Evolutionary conservation across 2,329 filamentous ascomycete species (phyloP), one percentile per base, ranked within the genome.

Genomic region (Diaporthe eres): DNA sequence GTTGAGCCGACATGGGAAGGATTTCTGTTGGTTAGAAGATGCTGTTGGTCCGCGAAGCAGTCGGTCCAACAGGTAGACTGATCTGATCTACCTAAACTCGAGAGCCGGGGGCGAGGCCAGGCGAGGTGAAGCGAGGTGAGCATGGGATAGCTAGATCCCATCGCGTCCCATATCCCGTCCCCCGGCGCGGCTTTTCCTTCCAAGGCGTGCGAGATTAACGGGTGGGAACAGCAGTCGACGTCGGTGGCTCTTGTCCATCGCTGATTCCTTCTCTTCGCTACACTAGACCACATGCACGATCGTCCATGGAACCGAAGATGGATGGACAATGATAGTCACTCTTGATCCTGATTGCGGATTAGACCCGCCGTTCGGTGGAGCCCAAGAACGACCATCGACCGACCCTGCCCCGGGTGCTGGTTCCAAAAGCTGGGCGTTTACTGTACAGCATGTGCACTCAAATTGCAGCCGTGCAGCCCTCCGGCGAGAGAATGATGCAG

Each of bases 321-420:
- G 25, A 42, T 47, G 60, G 42, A 19, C 42, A 39, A 47, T 31
- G 60, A 65, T 65, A 12, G 60, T 13, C 60, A 31, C 42, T 65
- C 25, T 44, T 47, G n/a, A 65, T 65, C 60, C 60, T 42, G n/a
- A 28, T 63, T 63, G n/a, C n/a, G 25, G 60, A 31, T 65, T 65
- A 31, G 39, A 39, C 9, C 17, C 25, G 6, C 22, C 57, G 57
- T 60, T 12, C 28, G 60, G 39, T 28, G 37, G 60, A 44, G 60
- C 37, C 58, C 58, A 44, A 42, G 37, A 61, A 44, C 5, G 37
- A 61, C 58, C 28, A 19, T 42, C 57, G 57, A 60, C 34, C 15
- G 22, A n/a, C 31, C 57, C 57, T 60, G 22, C 4, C 22, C 28
- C 22, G 6, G n/a, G 19, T n/a, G 25, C 25, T 31, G 15, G 60